These are phyloP conservation scores for Eutypa lata DNA, from an alignment of 2,329 filamentous ascomycete species.

Conservation along the genomic window DNA sequence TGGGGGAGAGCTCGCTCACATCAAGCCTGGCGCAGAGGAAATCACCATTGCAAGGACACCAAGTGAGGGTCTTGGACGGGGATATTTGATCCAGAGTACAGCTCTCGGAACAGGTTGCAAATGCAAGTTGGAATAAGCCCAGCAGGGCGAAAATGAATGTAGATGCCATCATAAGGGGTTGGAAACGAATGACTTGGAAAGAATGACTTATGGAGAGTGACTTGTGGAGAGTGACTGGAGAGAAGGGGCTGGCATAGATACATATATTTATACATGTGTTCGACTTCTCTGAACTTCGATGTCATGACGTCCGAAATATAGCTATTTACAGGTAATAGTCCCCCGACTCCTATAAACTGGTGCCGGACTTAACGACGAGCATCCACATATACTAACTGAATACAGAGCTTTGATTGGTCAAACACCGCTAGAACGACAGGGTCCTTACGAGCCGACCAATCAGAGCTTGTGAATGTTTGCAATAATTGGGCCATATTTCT, in stretches of 20 bases:
- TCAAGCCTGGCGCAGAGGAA: conserved; percentile 23
- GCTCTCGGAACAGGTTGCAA: conserved; percentile 1
- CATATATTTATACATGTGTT: too few relatives aligned
- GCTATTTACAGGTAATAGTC: too few relatives aligned
- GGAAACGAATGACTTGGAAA: too few relatives aligned
- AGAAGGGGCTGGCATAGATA: neutral
- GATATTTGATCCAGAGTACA: conserved; percentile 10
- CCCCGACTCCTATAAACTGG: too few relatives aligned
- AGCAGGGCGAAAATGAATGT: neutral
- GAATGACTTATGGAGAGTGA: too few relatives aligned
- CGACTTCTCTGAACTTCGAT: too few relatives aligned
- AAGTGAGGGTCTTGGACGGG: conserved; percentile 14
- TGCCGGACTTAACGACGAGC: too few relatives aligned
- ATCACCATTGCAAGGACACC: conserved; percentile 17
- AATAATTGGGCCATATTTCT: neutral
- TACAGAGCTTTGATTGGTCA: too few relatives aligned
- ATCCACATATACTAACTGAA: too few relatives aligned
- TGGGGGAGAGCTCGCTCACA: neutral
- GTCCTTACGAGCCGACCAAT: conserved; percentile 9
- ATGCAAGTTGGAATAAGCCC: neutral
- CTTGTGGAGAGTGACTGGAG: neutral
- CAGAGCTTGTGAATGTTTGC: neutral
- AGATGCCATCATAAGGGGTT: neutral
- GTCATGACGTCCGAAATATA: too few relatives aligned
- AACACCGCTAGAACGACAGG: conserved; percentile 1